Evolutionary conservation across 1,139 yeast genomes (phyloP), one percentile per base, ranked within the genome.

Genomic region (Zygotorulaspora mrakii): DNA sequence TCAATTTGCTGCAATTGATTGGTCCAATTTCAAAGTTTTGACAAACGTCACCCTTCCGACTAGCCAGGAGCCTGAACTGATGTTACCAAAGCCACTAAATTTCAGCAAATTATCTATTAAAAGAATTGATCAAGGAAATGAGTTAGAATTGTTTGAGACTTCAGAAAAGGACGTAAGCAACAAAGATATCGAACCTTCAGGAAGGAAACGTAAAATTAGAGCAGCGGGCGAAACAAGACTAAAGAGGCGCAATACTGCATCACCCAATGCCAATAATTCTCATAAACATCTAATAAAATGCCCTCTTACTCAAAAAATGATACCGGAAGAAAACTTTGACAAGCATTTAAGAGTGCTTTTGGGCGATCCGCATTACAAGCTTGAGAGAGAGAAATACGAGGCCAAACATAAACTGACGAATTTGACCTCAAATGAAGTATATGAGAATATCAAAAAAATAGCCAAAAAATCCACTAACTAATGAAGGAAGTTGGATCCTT

Each of bases 1-100:
- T 18, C 79, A 76, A 33, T 85, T 73, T 63, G 89, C 94, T 0
- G 76, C 82, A 21, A 81, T 87, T 17, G 89, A 89, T 61, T 91
- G 98, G 98, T 81, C 81, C 46, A 86, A 84, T 47, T 88, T 88
- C 56, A 68, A 72, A 1, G 68, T 87, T 12, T 83, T 84, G 3
- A 88, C 81, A 35, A 77, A 81, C 1, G 69, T 87, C 9, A 76
- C 73, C 39, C 82, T 88, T 53, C 78, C 77, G 26, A 79, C 77
- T 2, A 68, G 79, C 1, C 95, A 86, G 58, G 70, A 71, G 40
- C 65, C 83, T 41, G 77, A 83, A 16, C 4, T 16, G n/a, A 10
- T 10, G 1, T 91, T 35, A 8, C 96, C 0, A 55, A 82, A 42
- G 65, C 71, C n/a, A 58, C 78, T 45, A 70, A 82, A 52, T 74